A percentile compares a stretch with the other conserved stretches of the same genome.
phyloP scores from a whole-genome alignment of 208 protist species.

The Dictyostelium gargantuum region DNA sequence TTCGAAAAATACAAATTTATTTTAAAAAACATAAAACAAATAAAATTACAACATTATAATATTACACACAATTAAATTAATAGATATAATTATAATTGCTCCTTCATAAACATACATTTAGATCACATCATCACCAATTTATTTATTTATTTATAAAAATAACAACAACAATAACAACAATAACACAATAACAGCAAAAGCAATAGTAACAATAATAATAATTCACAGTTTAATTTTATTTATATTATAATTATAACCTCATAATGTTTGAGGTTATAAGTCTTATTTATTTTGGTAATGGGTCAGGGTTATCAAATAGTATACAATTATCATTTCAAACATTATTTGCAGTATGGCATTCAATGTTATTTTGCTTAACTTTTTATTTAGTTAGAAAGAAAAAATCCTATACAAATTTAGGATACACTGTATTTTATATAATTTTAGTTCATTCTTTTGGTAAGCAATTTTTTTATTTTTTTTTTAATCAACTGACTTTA shows the following conservation, averaged over 20 bases:
- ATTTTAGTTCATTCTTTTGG: constrained; percentile 25
- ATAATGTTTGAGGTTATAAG: constrained; percentile 28
- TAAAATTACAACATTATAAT: no score
- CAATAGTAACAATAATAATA: no score
- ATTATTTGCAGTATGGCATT: not conserved
- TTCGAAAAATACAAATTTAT: no score
- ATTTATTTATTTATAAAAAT: no score
- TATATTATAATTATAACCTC: not conserved
- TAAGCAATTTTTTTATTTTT: not conserved
- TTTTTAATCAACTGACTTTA: no score
- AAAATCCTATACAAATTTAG: not conserved
- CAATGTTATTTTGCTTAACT: not conserved
- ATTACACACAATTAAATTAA: no score
- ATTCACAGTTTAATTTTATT: not conserved
- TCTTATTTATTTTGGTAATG: constrained; percentile 49
- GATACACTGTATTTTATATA: not conserved
- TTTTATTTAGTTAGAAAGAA: not conserved
- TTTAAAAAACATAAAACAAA: no score
- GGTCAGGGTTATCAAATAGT: not conserved
- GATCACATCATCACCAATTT: no score
- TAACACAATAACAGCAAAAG: no score
- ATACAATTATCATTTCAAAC: constrained; percentile 23
- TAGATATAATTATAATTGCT: no score
- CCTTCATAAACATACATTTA: no score
- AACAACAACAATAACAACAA: no score